phyloP scores from a whole-genome alignment of 148 eudicot species.

The Fagopyrum tataricum region DNA sequence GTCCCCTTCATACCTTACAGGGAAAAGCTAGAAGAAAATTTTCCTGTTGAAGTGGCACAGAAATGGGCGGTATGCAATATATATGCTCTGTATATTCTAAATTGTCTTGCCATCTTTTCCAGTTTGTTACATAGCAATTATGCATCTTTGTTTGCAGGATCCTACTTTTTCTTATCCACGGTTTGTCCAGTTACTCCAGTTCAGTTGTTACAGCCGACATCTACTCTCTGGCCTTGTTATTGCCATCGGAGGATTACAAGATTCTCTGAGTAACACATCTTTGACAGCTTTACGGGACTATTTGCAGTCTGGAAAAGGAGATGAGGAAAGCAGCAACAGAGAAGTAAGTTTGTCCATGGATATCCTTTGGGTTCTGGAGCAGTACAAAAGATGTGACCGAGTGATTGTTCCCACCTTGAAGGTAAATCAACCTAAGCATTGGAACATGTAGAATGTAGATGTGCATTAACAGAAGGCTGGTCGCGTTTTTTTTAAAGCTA shows the following conservation, averaged over 20 bases:
- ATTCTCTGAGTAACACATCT: constrained; percentile 73
- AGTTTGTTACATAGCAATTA: constrained; percentile 4
- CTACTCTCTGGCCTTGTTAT: constrained; percentile 75
- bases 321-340: constrained; percentile 29
- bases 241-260: constrained; percentile 91
- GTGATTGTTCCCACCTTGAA: constrained; percentile 77
- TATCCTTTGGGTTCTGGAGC: constrained; percentile 79
- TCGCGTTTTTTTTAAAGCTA: neutral
- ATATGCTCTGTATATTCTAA: neutral
- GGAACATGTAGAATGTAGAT: neutral
- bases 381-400: constrained; percentile 73
- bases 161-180: constrained; percentile 72
- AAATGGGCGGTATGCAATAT: constrained; percentile 79
- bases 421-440: constrained; percentile 33
- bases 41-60: constrained; percentile 37
- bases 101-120: neutral
- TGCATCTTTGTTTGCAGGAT: constrained; percentile 47
- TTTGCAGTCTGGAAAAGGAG: constrained; percentile 37
- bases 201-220: constrained; percentile 66
- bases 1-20: constrained; percentile 66
- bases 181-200: constrained; percentile 61
- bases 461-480: neutral
- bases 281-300: constrained; percentile 70
- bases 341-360: constrained; percentile 54
- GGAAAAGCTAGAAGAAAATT: constrained; percentile 48